Base-by-base conservation (phyloP, 768 basidiomycete genomes). In the Kwoniella sp. region DNA sequence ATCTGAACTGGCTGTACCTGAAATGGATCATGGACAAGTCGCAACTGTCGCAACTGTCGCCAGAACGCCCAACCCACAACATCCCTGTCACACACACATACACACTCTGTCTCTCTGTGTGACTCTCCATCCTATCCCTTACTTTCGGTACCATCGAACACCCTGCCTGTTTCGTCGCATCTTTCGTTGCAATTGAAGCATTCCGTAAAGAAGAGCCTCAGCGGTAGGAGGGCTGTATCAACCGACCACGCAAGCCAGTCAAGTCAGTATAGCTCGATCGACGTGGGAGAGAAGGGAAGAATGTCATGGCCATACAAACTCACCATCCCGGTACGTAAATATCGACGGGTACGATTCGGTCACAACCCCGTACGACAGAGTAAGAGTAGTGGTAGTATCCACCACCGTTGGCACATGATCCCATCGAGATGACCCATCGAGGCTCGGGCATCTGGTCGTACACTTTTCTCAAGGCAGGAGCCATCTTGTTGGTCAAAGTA, bases 341-440 rank as follows among this genome's bases (percentile, higher is more conserved):
- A 79, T 98, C 95, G 49, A 99, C 94, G 2, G 96, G 96, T 5
- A 99, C 94, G 72, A 99, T 95, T 53, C 96, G 87, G 83, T 99
- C 96, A 80, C 95, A 98, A 17, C 96, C 96, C 51, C 96, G 88
- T 37, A 98, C 96, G 66, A 99, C 96, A 27, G 94, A 93, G 82
- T 99, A 99, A 26, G 95, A 96, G 81, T 97, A 96, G 82, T 95
- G 93, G 80, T 94, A 93, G 83, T 93, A 94, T 2, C 68, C 73
- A 54, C 70, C 72, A 37, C 96, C 96, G 80, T 98, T 98, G 19
- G 96, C 96, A 80, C 96, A 99, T 4, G 95, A 97, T 50, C 96
- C 96, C 96, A 99, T 98, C 25, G 95, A 98, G 77, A 99, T 90
- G 62, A 99, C 96, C 96, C 96, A 99, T 76, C 95, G 86, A 63